Percentiles rank a stretch among this genome's conserved stretches.
Evolutionary conservation across 495 filamentous ascomycete species (phyloP).

Genomic region (Aspergillus panamensis): DNA sequence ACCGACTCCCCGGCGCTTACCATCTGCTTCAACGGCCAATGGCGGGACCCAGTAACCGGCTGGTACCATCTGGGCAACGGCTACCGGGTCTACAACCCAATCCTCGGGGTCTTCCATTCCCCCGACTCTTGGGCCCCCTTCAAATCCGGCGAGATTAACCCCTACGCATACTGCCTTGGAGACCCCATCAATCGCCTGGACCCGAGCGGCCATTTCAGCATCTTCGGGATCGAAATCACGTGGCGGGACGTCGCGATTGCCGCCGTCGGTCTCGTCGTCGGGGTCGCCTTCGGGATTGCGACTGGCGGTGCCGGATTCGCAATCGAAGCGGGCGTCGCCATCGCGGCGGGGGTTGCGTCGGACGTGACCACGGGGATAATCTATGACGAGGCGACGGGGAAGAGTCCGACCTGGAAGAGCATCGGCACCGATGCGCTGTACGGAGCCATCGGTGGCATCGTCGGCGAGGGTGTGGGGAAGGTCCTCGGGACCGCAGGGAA

Average conservation of each 20-base stretch:
- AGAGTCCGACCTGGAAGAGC: slow-evolving; percentile 1
- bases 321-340: slow-evolving; percentile 1
- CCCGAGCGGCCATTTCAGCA: background rate
- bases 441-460: background rate
- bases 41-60: slow-evolving; percentile 13
- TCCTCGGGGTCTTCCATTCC: slow-evolving; percentile 5
- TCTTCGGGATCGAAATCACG: background rate
- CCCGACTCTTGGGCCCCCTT: slow-evolving; percentile 16
- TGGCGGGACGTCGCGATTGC: slow-evolving; percentile 2
- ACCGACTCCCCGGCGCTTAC: background rate
- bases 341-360: background rate
- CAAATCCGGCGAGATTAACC: slow-evolving; percentile 13
- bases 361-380: background rate
- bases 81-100: slow-evolving; percentile 13
- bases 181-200: slow-evolving; percentile 11
- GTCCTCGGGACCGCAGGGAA: slow-evolving; percentile 2
- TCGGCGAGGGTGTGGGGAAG: background rate
- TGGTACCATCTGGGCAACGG: slow-evolving; percentile 16
- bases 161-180: slow-evolving; percentile 5
- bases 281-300: background rate
- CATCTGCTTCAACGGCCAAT: slow-evolving; percentile 13
- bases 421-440: background rate
- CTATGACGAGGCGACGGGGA: background rate
- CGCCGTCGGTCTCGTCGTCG: background rate
- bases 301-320: slow-evolving; percentile 6